Percentiles rank a stretch among this genome's conserved stretches.
Conservation (phyloP, 129 eudicot species). For the Flaveria trinervia region DNA sequence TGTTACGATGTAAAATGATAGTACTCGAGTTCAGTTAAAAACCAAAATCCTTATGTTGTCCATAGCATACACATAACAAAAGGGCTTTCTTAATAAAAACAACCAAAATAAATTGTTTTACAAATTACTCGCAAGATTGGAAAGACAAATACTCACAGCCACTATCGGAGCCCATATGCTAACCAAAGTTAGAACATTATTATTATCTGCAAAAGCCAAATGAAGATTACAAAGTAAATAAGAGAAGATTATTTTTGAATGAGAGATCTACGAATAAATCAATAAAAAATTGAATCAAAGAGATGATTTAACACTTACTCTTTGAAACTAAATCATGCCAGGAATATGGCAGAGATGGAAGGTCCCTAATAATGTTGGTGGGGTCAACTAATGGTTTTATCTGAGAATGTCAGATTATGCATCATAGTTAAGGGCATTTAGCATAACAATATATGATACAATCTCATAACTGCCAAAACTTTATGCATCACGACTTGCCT, state of each 20-base stretch:
- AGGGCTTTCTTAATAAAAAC: background rate
- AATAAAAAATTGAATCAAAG: background rate
- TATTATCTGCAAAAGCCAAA: conserved; percentile 59
- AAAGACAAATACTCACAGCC: conserved; percentile 68
- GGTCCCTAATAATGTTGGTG: conserved; percentile 55
- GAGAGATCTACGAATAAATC: conserved; percentile 8
- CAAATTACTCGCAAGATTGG: conserved; percentile 18
- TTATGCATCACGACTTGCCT: conserved; percentile 57
- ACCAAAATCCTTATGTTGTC: background rate
- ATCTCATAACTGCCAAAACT: conserved; percentile 9
- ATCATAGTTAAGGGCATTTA: conserved; percentile 12
- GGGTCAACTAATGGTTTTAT: conserved; percentile 84
- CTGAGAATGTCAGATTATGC: conserved; percentile 43
- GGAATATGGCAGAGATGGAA: conserved; percentile 65
- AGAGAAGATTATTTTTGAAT: background rate
- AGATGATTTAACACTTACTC: conserved; percentile 45
- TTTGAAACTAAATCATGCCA: conserved; percentile 90
- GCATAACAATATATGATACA: background rate
- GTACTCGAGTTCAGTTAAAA: conserved; percentile 18
- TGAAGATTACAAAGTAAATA: conserved; percentile 21
- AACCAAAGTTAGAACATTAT: conserved; percentile 72
- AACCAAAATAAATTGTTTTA: conserved; percentile 11
- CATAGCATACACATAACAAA: background rate
- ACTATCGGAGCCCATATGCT: conserved; percentile 97
- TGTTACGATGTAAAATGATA: conserved; percentile 20